phyloP scores from a whole-genome alignment of 257 asterid genomes.

The Haberlea rhodopensis region DNA sequence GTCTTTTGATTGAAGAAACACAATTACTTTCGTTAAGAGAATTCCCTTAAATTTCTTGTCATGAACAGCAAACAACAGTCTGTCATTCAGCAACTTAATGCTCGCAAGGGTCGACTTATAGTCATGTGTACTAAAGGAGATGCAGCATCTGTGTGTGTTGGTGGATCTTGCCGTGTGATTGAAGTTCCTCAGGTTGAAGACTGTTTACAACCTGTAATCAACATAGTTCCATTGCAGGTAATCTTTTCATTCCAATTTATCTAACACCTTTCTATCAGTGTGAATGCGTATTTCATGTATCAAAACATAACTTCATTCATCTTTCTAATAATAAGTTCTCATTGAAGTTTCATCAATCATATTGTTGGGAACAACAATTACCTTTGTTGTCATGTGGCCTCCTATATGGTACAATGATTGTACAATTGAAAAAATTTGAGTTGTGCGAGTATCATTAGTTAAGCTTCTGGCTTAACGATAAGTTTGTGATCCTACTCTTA shows the following conservation, averaged over 20 bases:
- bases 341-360: background rate
- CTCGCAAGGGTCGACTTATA: conserved; percentile 90
- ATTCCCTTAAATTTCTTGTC: conserved; percentile 20
- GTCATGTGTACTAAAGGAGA: conserved; percentile 93
- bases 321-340: background rate
- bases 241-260: conserved; percentile 7
- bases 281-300: background rate
- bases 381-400: no score
- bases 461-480: no score
- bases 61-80: conserved; percentile 88
- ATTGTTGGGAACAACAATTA: background rate
- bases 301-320: background rate
- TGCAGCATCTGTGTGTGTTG: conserved; percentile 66
- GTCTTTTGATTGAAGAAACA: conserved; percentile 11
- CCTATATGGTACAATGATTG: no score
- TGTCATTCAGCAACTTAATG: conserved; percentile 97
- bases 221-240: conserved; percentile 95
- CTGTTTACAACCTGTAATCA: conserved; percentile 93
- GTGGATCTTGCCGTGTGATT: conserved; percentile 85
- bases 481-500: background rate
- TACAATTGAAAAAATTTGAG: no score
- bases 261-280: background rate
- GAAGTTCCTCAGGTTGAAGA: conserved; percentile 93
- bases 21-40: background rate
- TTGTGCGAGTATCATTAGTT: no score